phyloP scores from a whole-genome alignment of 305 asterid species.

The Fraxinus xanthoxyloides region DNA sequence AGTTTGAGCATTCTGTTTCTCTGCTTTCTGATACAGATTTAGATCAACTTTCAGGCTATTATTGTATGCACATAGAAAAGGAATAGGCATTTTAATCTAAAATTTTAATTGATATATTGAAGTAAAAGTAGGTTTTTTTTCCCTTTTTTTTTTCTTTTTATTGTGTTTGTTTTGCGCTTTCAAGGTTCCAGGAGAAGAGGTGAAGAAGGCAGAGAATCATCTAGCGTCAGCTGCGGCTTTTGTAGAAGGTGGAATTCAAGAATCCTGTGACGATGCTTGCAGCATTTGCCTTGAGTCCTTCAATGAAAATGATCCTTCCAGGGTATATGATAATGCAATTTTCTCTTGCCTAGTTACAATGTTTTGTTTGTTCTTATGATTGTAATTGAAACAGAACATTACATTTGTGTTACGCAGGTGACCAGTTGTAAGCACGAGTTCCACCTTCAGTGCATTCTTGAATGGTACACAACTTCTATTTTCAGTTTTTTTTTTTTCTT shows the following conservation, averaged over 20 bases:
- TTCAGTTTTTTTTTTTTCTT: not conserved
- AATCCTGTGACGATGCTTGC: slow-evolving; percentile 81
- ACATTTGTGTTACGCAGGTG: slow-evolving; percentile 37
- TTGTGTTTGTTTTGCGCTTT: not conserved
- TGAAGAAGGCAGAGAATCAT: slow-evolving; percentile 42
- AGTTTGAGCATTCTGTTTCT: too few relatives aligned
- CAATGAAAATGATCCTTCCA: slow-evolving; percentile 63
- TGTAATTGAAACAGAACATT: not conserved
- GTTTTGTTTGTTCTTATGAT: not conserved
- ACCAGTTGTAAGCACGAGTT: slow-evolving; percentile 79
- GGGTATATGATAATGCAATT: slow-evolving; percentile 37
- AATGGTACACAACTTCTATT: slow-evolving; percentile 43
- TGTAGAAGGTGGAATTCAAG: slow-evolving; percentile 84
- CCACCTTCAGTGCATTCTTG: slow-evolving; percentile 88
- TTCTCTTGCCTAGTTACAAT: not conserved
- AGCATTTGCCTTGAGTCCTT: slow-evolving; percentile 87
- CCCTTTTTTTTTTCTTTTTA: not conserved
- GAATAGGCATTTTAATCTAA: too few relatives aligned
- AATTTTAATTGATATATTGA: not conserved
- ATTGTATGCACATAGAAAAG: too few relatives aligned
- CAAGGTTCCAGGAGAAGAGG: slow-evolving; percentile 49
- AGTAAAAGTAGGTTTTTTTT: not conserved
- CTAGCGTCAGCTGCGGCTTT: slow-evolving; percentile 74
- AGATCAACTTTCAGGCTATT: too few relatives aligned
- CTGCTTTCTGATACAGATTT: too few relatives aligned